Base-by-base conservation (phyloP, 2,329 filamentous ascomycete genomes). In the Magnaporthiopsis rhizophila region DNA sequence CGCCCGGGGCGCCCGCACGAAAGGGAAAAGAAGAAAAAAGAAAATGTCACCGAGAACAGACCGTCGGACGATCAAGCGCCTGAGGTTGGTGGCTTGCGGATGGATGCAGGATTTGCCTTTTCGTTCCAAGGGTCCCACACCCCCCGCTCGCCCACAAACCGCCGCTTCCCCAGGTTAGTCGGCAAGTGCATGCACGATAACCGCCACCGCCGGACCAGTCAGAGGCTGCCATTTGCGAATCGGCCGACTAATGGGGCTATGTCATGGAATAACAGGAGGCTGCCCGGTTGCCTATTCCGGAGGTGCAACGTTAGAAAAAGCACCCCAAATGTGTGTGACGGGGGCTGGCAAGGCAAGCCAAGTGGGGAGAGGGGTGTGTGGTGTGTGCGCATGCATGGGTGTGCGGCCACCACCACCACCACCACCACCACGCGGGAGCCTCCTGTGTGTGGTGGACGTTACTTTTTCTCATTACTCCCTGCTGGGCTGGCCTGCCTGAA, bases 191-290 rank as follows among this genome's bases (percentile, higher is more conserved):
- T 53, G 45, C 45, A 53, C 45, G 45, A 53, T 53, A 53, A 53
- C 45, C 45, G 45, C 45, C 21, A 11, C 45, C 4, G 21, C 18
- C 45, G 21, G 45, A 21, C 45, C 45, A 53, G 45, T 53, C 45
- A 53, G 45, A 53, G 45, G 45, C 45, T 21, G 45, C 45, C 45
- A 21, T 53, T 53, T 26, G 28, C 15, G 32, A 60, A 36, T 60
- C 32, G 21, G 58, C 18, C 58, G 58, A 60, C 58, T 60, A 60
- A 60, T 60, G 58, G 30, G 26, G 58, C 28, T 36, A 60, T 60
- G 58, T 60, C 58, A 60, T 60, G 24, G 56, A 53, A 53, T 30
- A 53, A 53, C 45, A 53, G 45, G 45, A 53, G 45, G 36, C 36
- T 38, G 36, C 11, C 11, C 11, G 36, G 45, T 53, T 53, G 45